Conservation (phyloP, 2,329 filamentous ascomycete species). For the Colletotrichum liaoningense region DNA sequence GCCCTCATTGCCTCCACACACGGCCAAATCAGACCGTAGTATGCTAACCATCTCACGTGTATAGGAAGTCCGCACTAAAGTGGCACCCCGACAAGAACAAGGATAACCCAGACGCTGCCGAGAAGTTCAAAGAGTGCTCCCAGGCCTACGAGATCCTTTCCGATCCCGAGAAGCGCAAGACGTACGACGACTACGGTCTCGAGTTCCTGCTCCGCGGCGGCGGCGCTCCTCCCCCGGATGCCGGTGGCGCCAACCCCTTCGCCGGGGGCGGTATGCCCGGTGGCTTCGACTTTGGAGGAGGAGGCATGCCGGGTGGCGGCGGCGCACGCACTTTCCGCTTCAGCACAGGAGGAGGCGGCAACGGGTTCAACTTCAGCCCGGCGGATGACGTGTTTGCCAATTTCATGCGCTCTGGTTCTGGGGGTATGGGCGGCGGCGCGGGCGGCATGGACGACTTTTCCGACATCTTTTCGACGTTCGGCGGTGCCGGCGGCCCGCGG, state of each 20-base stretch:
- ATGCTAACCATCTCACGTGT: constrained; percentile 48
- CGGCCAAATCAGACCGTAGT: neutral
- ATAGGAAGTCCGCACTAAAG: constrained; percentile 87
- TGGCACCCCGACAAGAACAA: constrained; percentile 99
- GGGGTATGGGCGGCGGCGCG: constrained; percentile 55
- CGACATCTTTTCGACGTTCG: constrained; percentile 67
- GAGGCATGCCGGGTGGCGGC: constrained; percentile 51
- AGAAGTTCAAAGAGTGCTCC: constrained; percentile 98
- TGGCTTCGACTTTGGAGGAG: constrained; percentile 64
- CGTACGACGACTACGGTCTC: constrained; percentile 93
- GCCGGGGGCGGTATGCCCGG: constrained; percentile 67
- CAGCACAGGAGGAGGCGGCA: constrained; percentile 64
- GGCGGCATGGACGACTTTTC: constrained; percentile 58
- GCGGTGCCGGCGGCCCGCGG: constrained; percentile 48
- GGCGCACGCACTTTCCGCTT: constrained; percentile 73
- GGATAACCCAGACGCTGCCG: constrained; percentile 83
- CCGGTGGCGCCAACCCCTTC: constrained; percentile 70
- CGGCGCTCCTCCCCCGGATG: constrained; percentile 71
- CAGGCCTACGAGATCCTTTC: constrained; percentile 98
- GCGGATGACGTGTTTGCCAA: constrained; percentile 87
- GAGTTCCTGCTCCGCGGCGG: constrained; percentile 91
- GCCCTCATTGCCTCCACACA: neutral
- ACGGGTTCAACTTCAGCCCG: constrained; percentile 85
- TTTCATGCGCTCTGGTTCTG: constrained; percentile 74
- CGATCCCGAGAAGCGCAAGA: constrained; percentile 95